Percentiles rank a stretch among this genome's conserved stretches.
phyloP scores from a whole-genome alignment of 208 protist genomes.

The Acanthamoeba royreba region DNA sequence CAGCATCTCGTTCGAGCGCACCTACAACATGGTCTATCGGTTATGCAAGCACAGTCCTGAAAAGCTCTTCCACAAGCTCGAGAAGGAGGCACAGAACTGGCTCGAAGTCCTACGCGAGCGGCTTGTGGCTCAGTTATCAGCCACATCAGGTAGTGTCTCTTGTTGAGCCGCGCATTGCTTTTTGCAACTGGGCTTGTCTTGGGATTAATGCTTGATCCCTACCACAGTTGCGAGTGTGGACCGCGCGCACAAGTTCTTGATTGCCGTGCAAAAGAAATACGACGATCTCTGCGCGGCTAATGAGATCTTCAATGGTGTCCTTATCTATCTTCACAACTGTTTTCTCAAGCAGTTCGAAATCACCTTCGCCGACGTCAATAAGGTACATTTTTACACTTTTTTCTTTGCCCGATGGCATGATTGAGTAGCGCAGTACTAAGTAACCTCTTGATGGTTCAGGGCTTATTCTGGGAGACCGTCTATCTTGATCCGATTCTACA shows the following conservation, averaged over 20 bases:
- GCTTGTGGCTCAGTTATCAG: background rate
- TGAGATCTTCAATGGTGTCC: constrained; percentile 11
- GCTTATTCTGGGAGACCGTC: background rate
- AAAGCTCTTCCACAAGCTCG: background rate
- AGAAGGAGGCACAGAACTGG: constrained; percentile 30
- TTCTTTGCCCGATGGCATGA: background rate
- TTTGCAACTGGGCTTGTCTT: no score
- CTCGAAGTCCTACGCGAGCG: background rate
- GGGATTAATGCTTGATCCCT: no score
- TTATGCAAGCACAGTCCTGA: constrained; percentile 15
- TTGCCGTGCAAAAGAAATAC: background rate
- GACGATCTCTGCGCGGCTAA: constrained; percentile 16
- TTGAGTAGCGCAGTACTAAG: no score
- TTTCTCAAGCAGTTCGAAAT: constrained; percentile 26
- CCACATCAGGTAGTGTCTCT: background rate
- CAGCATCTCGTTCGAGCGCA: background rate
- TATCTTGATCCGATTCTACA: background rate
- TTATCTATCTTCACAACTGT: constrained; percentile 35
- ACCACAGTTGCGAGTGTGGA: background rate
- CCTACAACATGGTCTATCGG: constrained; percentile 35
- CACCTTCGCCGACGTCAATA: constrained; percentile 1
- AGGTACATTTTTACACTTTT: background rate
- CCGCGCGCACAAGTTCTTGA: background rate
- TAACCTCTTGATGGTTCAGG: no score
- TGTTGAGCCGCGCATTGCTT: background rate